These are phyloP conservation scores for Fusarium mundagurra DNA, from an alignment of 2,329 filamentous ascomycete genomes.

Conservation along the genomic window DNA sequence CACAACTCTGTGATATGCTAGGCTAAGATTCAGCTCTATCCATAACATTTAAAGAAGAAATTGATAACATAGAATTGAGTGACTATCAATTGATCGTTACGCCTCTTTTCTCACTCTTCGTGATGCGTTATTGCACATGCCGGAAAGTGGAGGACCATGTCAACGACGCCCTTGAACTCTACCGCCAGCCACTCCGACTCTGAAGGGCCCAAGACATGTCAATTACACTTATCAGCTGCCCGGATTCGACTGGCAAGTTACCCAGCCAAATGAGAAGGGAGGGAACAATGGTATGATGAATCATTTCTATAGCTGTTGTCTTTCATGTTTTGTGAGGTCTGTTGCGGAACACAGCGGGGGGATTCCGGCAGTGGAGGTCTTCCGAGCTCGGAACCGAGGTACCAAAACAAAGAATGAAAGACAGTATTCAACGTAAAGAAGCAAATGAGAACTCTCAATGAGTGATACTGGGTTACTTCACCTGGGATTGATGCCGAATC, in stretches of 20 bases:
- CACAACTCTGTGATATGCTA: neutral
- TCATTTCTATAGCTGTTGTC: neutral
- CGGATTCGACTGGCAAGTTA: too few relatives aligned
- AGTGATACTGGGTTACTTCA: neutral
- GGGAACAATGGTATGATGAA: neutral
- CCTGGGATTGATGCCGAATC: neutral
- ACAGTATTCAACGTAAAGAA: neutral
- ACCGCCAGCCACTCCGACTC: slow-evolving; percentile 3
- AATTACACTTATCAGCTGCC: neutral
- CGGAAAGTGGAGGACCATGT: slow-evolving; percentile 28
- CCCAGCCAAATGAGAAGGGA: too few relatives aligned
- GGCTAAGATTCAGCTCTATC: neutral
- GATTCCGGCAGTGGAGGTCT: neutral
- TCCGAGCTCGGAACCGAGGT: slow-evolving; percentile 6
- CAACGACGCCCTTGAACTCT: neutral
- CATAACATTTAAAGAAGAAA: neutral
- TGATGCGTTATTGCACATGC: neutral
- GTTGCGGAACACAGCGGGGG: neutral
- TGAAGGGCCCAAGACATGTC: neutral
- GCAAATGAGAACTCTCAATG: neutral
- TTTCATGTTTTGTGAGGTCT: neutral
- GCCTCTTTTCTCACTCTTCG: neutral
- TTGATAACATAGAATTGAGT: neutral
- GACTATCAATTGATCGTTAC: neutral
- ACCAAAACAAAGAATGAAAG: neutral